phyloP scores from a whole-genome alignment of 148 eudicot genomes.

The Talinum fruticosum region DNA sequence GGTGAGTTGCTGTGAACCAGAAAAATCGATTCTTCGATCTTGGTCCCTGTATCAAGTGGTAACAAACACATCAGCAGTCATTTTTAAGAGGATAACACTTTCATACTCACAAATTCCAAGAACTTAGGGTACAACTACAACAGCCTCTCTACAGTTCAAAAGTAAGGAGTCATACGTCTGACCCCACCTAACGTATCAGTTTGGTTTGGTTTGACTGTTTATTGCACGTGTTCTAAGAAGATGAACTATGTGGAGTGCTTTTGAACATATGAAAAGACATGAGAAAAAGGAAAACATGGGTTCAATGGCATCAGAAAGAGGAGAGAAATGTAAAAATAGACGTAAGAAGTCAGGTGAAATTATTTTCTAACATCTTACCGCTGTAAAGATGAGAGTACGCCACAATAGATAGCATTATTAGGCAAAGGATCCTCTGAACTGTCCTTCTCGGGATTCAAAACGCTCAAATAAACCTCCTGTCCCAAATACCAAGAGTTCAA shows the following conservation, averaged over 20 bases:
- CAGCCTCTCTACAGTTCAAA: neutral
- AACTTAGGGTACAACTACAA: neutral
- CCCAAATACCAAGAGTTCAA: slow-evolving; percentile 90
- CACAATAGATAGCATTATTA: slow-evolving; percentile 76
- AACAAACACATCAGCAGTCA: neutral
- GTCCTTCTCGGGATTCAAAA: slow-evolving; percentile 68
- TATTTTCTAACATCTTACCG: slow-evolving; percentile 42
- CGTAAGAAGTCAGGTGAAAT: neutral
- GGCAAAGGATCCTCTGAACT: slow-evolving; percentile 63
- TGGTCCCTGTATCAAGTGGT: slow-evolving; percentile 54
- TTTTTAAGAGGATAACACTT: neutral
- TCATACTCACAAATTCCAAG: neutral
- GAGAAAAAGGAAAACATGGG: no score
- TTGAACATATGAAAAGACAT: no score
- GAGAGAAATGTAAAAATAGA: neutral
- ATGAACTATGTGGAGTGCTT: neutral
- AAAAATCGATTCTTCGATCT: slow-evolving; percentile 66
- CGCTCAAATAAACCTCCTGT: slow-evolving; percentile 81
- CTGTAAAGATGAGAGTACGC: slow-evolving; percentile 63
- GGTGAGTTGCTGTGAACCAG: slow-evolving; percentile 37
- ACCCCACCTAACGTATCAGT: neutral
- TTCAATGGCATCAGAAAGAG: no score
- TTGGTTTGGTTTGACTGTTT: neutral
- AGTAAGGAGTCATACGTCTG: neutral
- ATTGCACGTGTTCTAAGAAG: no score